Base-by-base conservation (phyloP, 2,329 filamentous ascomycete species). In the Alternaria metachromatica region DNA sequence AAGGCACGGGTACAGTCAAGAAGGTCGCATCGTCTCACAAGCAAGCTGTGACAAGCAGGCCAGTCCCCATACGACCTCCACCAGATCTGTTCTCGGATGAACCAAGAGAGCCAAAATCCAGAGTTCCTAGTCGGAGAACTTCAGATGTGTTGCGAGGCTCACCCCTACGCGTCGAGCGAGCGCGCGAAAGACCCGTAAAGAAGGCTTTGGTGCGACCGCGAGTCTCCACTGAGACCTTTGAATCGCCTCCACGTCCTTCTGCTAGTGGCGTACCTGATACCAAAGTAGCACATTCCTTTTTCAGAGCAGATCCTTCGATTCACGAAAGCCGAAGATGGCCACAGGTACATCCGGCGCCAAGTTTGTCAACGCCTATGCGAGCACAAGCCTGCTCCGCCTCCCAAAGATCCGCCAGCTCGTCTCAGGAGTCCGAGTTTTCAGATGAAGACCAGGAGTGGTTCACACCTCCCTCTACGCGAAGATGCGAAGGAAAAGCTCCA, bases 191-290 rank as follows among this genome's bases (percentile, higher is more conserved):
- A 23, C 57, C 56, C 9, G 28, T 48, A 10, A 55, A 58, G 23
- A 65, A 57, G 50, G 50, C 60, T 9, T 66, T 63, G 13, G 46
- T 55, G n/a, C 56, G 68, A 15, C 71, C 68, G 6, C 69, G 67
- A 6, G 64, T 75, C 25, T 66, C 53, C 13, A 70, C 62, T 10
- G 72, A 71, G 43, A 73, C 71, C 3, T 72, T 73, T 50, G 63
- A 58, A 23, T 56, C 54, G 18, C 71, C 64, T 15, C 30, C 26
- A 6, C 2, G 9, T 12, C 4, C 28, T n/a, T 13, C 46, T 13
- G 11, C 49, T 10, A 10, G n/a, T 4, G 12, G 8, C 28, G 9
- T 48, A 4, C 12, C 21, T 6, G 10, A 48, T n/a, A 3, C 44
- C 13, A 18, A 26, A 8, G 15, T 26, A 8, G 2, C 18, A 6